Base-by-base conservation (phyloP, 306 rosid species). In the Cicer chorassanicum region DNA sequence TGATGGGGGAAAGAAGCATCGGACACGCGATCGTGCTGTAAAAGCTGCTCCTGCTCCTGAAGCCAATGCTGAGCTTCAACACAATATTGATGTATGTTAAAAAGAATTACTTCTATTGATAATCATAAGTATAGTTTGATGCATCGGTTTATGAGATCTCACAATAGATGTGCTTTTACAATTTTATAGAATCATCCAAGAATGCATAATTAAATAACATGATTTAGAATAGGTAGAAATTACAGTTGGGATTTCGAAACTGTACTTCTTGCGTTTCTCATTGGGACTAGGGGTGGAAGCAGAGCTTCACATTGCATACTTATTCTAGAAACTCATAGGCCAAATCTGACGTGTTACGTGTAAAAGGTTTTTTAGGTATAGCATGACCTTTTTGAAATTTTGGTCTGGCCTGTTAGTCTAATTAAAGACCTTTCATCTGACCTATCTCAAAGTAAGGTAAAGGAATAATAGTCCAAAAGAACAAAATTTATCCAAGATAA, bases 1-100 rank as follows among this genome's bases (percentile, higher is more conserved):
- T 63, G 92, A 90, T 54, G 88, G 86, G 62, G 62, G 65, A 48
- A 92, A 87, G 92, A 92, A 90, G 89, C 66, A 86, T 57, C 96
- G 93, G 2, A 61, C 89, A 39, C 96, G 97, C n/a, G 95, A 89
- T 45, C 91, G 93, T 66, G 85, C 81, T 70, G 86, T 55, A 66
- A 88, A 90, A 83, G 80, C 84, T 64, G 50, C 75, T 81, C 84
- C 90, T 50, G 91, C 95, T 75, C 96, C 96, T 51, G 96, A 88
- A 83, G 96, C 98, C 91, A 92, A 92, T 75, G 98, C 98, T 0
- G 98, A 92, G 85, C 92, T 92, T 81, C 94, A 88, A 71, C 77
- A 86, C 75, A 92, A 92, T 78, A 82, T 92, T 7, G 92, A 92
- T 69, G 98, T 92, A 87, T 72, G 96, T 90, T 12, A 49, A 61